Percentiles rank a stretch among this genome's conserved stretches.
Conservation (phyloP, 2,329 filamentous ascomycete species). For the Alternaria ethzedia region DNA sequence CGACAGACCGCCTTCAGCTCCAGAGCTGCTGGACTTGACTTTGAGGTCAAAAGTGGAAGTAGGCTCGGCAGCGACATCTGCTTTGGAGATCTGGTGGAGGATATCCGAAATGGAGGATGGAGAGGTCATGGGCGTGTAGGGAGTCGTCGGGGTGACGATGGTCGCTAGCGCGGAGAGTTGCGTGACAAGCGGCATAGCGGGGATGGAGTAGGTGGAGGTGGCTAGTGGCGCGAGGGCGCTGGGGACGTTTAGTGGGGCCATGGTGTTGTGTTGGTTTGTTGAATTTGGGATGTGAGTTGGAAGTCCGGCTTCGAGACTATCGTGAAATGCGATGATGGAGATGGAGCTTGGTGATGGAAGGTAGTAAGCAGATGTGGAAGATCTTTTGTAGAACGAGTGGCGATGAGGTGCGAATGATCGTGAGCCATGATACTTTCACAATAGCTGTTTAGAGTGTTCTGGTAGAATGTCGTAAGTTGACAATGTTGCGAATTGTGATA, state of each 20-base stretch:
- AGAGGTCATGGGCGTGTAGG: not conserved
- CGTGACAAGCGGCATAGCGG: not conserved
- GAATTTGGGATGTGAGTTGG: not conserved
- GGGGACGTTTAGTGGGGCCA: not conserved
- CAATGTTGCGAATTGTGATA: not conserved
- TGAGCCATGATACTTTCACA: not conserved
- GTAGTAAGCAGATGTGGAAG: not conserved
- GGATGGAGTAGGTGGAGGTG: not conserved
- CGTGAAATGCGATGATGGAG: not conserved
- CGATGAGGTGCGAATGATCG: not conserved
- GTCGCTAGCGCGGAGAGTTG: rapidly evolving
- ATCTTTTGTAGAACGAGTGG: not conserved
- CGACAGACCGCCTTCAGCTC: not conserved
- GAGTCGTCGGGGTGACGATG: not conserved
- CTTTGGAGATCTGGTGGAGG: not conserved
- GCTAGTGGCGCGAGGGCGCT: not conserved
- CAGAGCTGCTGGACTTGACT: not conserved
- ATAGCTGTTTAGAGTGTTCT: not conserved
- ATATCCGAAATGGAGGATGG: not conserved
- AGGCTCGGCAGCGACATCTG: not conserved
- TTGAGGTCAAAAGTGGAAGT: not conserved
- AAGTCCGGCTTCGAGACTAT: not conserved
- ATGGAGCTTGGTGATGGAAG: not conserved
- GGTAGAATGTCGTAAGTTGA: not conserved
- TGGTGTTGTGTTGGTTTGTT: not conserved